These are phyloP conservation scores for Yarrowia sp. DNA, from an alignment of 805 yeast species.

Conservation along the genomic window DNA sequence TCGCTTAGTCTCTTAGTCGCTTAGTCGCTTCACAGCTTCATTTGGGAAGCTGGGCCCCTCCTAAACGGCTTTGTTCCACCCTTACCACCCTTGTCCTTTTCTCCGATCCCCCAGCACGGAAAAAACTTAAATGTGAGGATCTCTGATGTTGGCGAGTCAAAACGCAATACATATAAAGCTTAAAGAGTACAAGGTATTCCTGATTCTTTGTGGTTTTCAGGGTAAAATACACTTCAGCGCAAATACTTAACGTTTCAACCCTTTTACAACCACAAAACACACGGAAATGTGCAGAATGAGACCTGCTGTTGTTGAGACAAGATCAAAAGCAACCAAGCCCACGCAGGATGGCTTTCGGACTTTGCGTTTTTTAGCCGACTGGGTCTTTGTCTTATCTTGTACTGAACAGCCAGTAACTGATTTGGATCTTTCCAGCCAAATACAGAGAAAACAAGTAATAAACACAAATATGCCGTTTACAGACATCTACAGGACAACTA, in stretches of 20 bases:
- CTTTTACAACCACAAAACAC: neutral
- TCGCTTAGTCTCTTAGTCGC: too few species aligned
- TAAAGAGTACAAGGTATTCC: neutral
- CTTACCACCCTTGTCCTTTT: too few species aligned
- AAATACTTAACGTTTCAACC: neutral
- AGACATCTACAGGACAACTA: too few species aligned
- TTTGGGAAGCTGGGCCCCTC: too few species aligned
- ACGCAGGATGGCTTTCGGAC: neutral
- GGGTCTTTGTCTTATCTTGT: neutral
- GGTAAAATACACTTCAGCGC: neutral
- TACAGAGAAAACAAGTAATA: neutral
- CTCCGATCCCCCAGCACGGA: slow-evolving; percentile 1
- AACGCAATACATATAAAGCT: neutral
- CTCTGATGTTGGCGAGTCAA: neutral
- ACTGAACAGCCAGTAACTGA: neutral
- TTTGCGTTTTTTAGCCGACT: neutral
- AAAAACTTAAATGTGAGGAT: neutral
- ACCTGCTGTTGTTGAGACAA: neutral
- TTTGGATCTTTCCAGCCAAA: neutral
- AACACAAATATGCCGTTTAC: too few species aligned
- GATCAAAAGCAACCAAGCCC: neutral
- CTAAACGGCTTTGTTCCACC: neutral
- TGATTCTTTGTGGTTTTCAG: neutral
- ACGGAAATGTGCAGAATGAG: neutral
- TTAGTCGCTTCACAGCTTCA: too few species aligned